Base-by-base conservation (phyloP, 495 filamentous ascomycete genomes). In the Hypoxylon perforatum region DNA sequence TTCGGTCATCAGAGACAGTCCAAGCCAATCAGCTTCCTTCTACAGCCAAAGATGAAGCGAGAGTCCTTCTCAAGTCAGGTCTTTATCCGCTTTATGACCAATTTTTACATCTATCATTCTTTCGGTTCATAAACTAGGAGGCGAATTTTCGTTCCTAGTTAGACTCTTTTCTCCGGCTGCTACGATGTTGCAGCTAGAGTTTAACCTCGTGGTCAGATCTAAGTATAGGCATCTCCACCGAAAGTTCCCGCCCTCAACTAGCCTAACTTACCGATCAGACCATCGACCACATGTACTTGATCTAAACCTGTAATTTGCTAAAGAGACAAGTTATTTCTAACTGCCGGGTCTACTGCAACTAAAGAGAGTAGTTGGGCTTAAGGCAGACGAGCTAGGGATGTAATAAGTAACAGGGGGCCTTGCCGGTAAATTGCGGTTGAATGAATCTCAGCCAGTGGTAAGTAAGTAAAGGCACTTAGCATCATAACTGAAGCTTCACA, bases 371-470 rank as follows among this genome's bases (percentile, higher is more conserved):
- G 14, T 1, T 15, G 22, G 46, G 22, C 1, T 49, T 14, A 25
- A 10, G 21, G n/a, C 11, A 14, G 39, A 19, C 17, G 63, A 52
- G 58, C 38, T 57, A 47, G 25, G 19, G 47, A 15, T 30, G 52
- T 23, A 48, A 63, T 19, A 45, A 57, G 45, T 51, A 57, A 28
- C 19, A n/a, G 57, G 50, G 45, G 23, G 18, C 36, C 36, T 25
- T 7, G 15, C 38, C 58, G 64, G 64, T 39, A 67, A 63, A 63
- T 67, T 63, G 39, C 64, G 64, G 64, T 30, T 67, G 64, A 67
- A 67, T 60, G 15, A 51, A 51, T 17, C 53, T 45, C 60, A 39
- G 21, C 50, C 50, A 21, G 21, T 21, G 33, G 14, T 50, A 56
- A 5, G 50, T 41, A 39, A 50, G n/a, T 35, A 35, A n/a, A n/a